Conservation (phyloP, 805 yeast species). For the Yamadazyma sp. region DNA sequence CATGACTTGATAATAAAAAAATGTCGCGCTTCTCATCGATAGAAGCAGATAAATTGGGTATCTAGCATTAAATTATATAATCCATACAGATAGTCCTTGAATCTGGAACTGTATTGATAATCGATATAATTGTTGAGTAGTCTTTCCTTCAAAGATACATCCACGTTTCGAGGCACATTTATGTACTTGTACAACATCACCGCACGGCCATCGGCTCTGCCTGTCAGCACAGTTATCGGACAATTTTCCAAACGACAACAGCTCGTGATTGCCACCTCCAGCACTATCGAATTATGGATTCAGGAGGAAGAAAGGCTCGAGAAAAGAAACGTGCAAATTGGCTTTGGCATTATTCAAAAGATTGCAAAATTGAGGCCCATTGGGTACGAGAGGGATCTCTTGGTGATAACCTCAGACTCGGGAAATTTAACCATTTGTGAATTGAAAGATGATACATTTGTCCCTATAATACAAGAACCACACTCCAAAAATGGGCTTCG, state of each 20-base stretch:
- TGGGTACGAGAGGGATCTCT: conserved; percentile 53
- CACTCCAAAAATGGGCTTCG: conserved; percentile 73
- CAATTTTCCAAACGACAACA: conserved; percentile 64
- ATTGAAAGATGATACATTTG: conserved; percentile 43
- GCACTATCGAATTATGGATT: conserved; percentile 52
- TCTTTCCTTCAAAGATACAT: too few relatives aligned
- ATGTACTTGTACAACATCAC: conserved; percentile 69
- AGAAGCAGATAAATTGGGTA: too few relatives aligned
- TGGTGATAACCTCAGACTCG: conserved; percentile 77
- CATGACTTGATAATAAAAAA: conserved; percentile 5
- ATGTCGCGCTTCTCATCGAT: too few relatives aligned
- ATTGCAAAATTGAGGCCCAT: conserved; percentile 52
- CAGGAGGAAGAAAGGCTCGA: conserved; percentile 59
- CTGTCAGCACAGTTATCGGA: conserved; percentile 61
- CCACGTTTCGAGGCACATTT: too few relatives aligned
- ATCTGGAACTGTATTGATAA: too few relatives aligned
- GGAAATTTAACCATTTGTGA: conserved; percentile 65
- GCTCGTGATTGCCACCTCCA: conserved; percentile 56
- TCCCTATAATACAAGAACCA: conserved; percentile 60
- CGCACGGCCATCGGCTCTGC: conserved; percentile 57
- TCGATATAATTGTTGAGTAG: too few relatives aligned
- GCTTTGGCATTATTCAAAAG: conserved; percentile 59
- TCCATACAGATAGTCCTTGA: too few relatives aligned
- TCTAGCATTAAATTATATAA: too few relatives aligned
- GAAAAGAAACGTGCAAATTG: conserved; percentile 41